Percentiles rank a stretch among this genome's conserved stretches.
Evolutionary conservation across 108 stramenopile species (phyloP).

Genomic region (Bacterosira constricta): DNA sequence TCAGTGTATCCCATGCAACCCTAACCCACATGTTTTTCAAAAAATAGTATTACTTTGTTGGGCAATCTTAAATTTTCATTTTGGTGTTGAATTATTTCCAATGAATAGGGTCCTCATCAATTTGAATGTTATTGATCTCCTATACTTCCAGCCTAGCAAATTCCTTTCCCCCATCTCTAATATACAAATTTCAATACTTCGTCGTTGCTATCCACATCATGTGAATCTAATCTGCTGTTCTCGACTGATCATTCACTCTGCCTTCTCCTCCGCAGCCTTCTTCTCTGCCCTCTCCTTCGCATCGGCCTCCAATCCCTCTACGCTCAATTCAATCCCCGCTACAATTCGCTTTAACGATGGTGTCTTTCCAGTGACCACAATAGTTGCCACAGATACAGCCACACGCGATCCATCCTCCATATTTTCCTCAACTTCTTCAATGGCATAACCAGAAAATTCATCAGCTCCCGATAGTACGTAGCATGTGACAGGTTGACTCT

Average conservation of each 20-base stretch:
- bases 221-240: no score
- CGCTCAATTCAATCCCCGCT: conserved; percentile 80
- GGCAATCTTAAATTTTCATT: no score
- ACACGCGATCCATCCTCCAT: conserved; percentile 51
- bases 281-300: conserved; percentile 72
- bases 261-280: conserved; percentile 56
- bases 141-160: no score
- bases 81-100: no score
- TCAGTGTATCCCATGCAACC: no score
- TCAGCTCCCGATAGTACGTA: conserved; percentile 65
- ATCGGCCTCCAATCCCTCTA: conserved; percentile 80
- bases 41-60: no score
- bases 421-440: conserved; percentile 81
- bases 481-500: conserved; percentile 72
- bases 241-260: background rate
- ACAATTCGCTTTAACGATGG: conserved; percentile 67
- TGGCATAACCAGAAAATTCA: conserved; percentile 82
- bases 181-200: no score
- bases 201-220: no score
- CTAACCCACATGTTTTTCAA: no score
- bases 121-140: no score
- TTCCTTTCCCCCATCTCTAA: no score
- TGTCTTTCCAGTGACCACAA: conserved; percentile 69
- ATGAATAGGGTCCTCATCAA: no score
- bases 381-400: conserved; percentile 82